Evolutionary conservation across 306 rosid genomes (phyloP).

Genomic region (Benincasa hispida): DNA sequence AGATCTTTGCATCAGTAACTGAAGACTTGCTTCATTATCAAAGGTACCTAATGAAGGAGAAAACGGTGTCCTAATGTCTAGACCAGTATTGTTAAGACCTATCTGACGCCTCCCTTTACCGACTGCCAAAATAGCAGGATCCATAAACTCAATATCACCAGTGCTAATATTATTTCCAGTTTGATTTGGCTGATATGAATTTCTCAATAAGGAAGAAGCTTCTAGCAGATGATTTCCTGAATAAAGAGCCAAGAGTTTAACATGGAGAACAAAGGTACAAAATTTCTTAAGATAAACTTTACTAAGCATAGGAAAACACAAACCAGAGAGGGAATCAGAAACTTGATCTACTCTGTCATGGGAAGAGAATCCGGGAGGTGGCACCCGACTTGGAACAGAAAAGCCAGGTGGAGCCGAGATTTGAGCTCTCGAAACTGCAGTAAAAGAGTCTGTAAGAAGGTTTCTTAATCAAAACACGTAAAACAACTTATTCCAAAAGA

Average conservation of each 20-base stretch:
- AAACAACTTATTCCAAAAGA: neutral
- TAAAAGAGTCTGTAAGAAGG: neutral
- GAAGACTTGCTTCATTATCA: constrained; percentile 70
- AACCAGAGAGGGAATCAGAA: constrained; percentile 58
- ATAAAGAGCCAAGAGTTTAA: neutral
- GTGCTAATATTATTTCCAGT: constrained; percentile 37
- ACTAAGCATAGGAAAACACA: constrained; percentile 13
- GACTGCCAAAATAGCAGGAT: constrained; percentile 89
- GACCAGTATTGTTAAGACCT: constrained; percentile 33
- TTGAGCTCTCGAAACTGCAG: constrained; percentile 67
- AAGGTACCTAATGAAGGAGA: constrained; percentile 39
- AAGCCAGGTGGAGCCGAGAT: constrained; percentile 85
- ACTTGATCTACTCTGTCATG: constrained; percentile 57
- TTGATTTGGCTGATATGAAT: constrained; percentile 41
- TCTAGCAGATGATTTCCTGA: constrained; percentile 59
- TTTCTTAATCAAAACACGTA: neutral
- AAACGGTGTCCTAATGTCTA: constrained; percentile 53
- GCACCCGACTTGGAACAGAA: constrained; percentile 62
- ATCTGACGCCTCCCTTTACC: constrained; percentile 78
- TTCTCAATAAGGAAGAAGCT: constrained; percentile 43
- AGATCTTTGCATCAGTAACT: constrained; percentile 75
- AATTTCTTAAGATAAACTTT: neutral
- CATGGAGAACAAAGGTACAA: neutral
- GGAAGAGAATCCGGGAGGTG: constrained; percentile 82
- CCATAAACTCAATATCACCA: constrained; percentile 72